phyloP scores from a whole-genome alignment of 805 yeast genomes.

The Teunomyces cretensis region DNA sequence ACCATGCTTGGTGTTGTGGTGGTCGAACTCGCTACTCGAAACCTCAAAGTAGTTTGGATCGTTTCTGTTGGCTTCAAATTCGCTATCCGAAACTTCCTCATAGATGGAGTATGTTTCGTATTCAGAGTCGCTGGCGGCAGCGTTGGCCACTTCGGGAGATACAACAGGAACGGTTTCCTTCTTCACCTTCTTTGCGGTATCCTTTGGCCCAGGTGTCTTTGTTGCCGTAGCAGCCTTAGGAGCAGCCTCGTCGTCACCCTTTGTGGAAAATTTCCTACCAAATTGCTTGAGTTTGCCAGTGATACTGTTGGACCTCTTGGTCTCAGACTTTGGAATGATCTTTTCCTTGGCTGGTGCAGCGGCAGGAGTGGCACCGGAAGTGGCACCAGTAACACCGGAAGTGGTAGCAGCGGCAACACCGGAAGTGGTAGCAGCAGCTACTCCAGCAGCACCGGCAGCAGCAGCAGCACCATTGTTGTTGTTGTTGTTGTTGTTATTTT shows the following conservation, averaged over 20 bases:
- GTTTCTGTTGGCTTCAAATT: slow-evolving; percentile 43
- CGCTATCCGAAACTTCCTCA: slow-evolving; percentile 51
- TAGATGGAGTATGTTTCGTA: slow-evolving; percentile 27
- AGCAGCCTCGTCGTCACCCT: not conserved
- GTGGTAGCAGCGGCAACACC: slow-evolving; percentile 21
- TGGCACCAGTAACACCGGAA: slow-evolving; percentile 19
- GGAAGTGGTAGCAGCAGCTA: slow-evolving; percentile 30
- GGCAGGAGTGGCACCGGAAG: slow-evolving; percentile 18
- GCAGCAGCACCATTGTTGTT: no score
- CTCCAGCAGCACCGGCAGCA: slow-evolving; percentile 18
- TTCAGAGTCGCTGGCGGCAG: slow-evolving; percentile 9
- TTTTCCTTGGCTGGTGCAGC: not conserved
- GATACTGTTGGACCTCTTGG: slow-evolving; percentile 15
- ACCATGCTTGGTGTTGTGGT: slow-evolving; percentile 6
- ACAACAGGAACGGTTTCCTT: not conserved
- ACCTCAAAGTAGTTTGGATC: slow-evolving; percentile 52
- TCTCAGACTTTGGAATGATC: not conserved
- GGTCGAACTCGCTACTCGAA: slow-evolving; percentile 14
- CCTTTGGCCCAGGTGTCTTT: not conserved
- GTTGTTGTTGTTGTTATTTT: no score
- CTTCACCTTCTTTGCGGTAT: not conserved
- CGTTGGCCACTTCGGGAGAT: not conserved
- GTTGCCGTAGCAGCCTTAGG: not conserved
- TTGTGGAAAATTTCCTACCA: slow-evolving; percentile 9
- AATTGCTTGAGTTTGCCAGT: slow-evolving; percentile 16